Conservation (phyloP, 208 protist genomes). For the Trypanosoma rangeli region DNA sequence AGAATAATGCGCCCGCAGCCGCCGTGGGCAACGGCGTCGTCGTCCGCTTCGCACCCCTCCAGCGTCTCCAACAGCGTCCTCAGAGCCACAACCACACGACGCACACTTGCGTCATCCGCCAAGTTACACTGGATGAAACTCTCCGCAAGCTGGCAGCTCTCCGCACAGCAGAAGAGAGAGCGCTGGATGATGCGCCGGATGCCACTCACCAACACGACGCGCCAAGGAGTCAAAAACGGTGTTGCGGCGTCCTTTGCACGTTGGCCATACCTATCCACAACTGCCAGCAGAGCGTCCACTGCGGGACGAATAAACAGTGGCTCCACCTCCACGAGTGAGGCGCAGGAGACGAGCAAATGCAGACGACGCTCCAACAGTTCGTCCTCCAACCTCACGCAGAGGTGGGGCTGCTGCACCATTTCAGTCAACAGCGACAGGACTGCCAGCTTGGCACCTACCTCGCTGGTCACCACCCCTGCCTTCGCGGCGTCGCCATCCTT, state of each 20-base stretch:
- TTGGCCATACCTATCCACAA: constrained; percentile 24
- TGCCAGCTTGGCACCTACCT: constrained; percentile 9
- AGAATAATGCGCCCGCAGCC: constrained; percentile 41
- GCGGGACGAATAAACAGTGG: constrained; percentile 55
- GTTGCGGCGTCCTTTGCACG: not conserved
- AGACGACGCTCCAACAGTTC: constrained; percentile 26
- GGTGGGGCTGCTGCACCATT: not conserved
- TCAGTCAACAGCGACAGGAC: constrained; percentile 15
- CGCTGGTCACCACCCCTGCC: constrained; percentile 9
- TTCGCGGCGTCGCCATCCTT: not conserved
- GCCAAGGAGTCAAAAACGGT: constrained; percentile 48
- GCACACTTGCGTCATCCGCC: constrained; percentile 47
- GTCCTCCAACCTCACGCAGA: constrained; percentile 15
- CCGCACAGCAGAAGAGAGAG: constrained; percentile 41
- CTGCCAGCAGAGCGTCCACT: constrained; percentile 36
- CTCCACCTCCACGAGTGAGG: constrained; percentile 56
- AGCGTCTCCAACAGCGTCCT: constrained; percentile 52
- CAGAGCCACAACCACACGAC: constrained; percentile 51
- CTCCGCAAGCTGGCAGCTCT: constrained; percentile 47
- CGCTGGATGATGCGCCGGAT: constrained; percentile 56
- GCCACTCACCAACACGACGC: constrained; percentile 53
- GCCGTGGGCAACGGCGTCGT: constrained; percentile 13
- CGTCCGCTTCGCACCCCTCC: constrained; percentile 45
- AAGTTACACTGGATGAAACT: constrained; percentile 53
- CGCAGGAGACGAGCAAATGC: constrained; percentile 44